Percentiles rank a stretch among this genome's conserved stretches.
phyloP scores from a whole-genome alignment of 192 early-diverging fungal species.

The Backusella tarrabulga region DNA sequence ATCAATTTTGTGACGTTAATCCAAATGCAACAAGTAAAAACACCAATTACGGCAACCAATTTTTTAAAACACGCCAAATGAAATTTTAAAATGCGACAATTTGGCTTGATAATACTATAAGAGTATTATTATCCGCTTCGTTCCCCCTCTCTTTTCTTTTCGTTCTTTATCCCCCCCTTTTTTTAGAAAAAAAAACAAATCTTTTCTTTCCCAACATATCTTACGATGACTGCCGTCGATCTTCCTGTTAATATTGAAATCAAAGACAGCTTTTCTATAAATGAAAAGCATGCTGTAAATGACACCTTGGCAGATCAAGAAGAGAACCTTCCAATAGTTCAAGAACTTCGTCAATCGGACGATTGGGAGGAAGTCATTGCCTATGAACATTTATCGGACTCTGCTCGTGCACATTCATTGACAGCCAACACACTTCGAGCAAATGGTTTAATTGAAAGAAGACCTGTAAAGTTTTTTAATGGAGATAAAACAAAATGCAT shows the following conservation, averaged over 20 bases:
- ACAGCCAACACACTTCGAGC: constrained; percentile 46
- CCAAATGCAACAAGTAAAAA: too few species aligned
- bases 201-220: not conserved
- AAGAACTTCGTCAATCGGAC: constrained; percentile 13
- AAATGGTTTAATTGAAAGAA: constrained; percentile 48
- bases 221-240: constrained; percentile 10
- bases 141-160: not conserved
- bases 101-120: too few species aligned
- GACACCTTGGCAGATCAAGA: constrained; percentile 17
- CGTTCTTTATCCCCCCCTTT: not conserved
- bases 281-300: not conserved
- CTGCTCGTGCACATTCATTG: constrained; percentile 30
- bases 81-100: too few species aligned
- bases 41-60: too few species aligned
- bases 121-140: not conserved
- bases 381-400: constrained; percentile 29
- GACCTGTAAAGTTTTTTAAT: constrained; percentile 54
- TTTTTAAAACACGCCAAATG: too few species aligned
- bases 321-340: not conserved
- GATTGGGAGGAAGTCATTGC: constrained; percentile 31
- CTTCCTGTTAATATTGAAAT: not conserved
- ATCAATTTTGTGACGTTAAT: too few species aligned
- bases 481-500: constrained; percentile 49
- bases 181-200: not conserved
- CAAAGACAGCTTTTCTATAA: not conserved